These are phyloP conservation scores for Kalmusia sp. DNA, from an alignment of 2,329 filamentous ascomycete genomes.

Conservation along the genomic window DNA sequence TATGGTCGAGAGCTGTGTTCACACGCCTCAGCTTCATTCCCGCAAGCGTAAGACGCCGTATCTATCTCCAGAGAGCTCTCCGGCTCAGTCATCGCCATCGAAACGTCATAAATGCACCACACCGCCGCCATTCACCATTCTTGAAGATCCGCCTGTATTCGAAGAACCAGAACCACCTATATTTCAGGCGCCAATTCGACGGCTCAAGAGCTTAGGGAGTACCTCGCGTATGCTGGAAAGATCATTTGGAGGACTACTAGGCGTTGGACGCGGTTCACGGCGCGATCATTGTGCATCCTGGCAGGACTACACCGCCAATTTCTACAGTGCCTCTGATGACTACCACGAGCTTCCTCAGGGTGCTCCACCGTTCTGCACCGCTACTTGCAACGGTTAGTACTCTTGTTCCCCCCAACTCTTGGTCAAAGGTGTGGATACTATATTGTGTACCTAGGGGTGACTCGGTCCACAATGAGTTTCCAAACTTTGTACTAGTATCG, in stretches of 20 bases:
- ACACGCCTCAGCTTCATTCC: slow-evolving; percentile 40
- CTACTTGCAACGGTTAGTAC: slow-evolving; percentile 68
- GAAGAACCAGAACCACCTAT: slow-evolving; percentile 29
- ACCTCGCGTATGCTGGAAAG: slow-evolving; percentile 51
- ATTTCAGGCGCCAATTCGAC: slow-evolving; percentile 45
- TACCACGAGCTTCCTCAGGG: slow-evolving; percentile 57
- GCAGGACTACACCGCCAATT: slow-evolving; percentile 66
- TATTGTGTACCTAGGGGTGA: too few species aligned
- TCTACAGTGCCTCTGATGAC: slow-evolving; percentile 65
- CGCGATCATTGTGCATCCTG: slow-evolving; percentile 58
- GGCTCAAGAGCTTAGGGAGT: slow-evolving; percentile 42
- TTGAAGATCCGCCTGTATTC: slow-evolving; percentile 36
- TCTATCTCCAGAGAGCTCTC: slow-evolving; percentile 50
- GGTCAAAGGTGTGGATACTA: too few species aligned
- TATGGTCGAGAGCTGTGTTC: slow-evolving; percentile 27
- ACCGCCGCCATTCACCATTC: slow-evolving; percentile 38
- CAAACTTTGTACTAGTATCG: too few species aligned
- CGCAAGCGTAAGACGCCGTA: slow-evolving; percentile 49
- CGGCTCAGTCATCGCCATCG: slow-evolving; percentile 51
- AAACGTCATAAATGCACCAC: slow-evolving; percentile 42
- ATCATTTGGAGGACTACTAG: slow-evolving; percentile 54
- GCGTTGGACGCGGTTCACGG: slow-evolving; percentile 47
- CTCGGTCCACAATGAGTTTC: too few species aligned
- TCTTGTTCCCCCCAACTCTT: too few species aligned
- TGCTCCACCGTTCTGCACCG: slow-evolving; percentile 70